Evolutionary conservation across 2,329 filamentous ascomycete species (phyloP).

Genomic region (Fusarium compactum): DNA sequence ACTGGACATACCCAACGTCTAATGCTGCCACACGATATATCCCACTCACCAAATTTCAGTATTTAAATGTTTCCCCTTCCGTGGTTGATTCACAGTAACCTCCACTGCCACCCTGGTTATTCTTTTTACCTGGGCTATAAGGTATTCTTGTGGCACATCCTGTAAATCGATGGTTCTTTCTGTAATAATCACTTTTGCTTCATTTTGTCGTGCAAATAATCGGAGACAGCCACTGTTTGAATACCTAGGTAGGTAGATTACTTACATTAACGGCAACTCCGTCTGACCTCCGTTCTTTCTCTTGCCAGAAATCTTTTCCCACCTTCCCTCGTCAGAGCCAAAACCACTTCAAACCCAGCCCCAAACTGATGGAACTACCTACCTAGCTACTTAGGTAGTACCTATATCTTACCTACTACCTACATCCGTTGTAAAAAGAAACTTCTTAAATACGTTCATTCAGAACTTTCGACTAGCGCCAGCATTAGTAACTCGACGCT

Average conservation of each 20-base stretch:
- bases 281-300: constrained; percentile 33
- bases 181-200: neutral
- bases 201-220: neutral
- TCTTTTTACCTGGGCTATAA: neutral
- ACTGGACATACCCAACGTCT: constrained; percentile 1
- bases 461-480: neutral
- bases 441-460: neutral
- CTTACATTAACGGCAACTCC: constrained; percentile 32
- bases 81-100: neutral
- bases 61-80: neutral
- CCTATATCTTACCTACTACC: too few relatives aligned
- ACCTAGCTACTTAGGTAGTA: too few relatives aligned
- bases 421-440: too few relatives aligned
- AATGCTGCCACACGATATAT: constrained; percentile 14
- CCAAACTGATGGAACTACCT: too few relatives aligned
- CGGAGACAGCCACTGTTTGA: constrained; percentile 53
- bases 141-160: neutral
- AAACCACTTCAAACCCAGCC: too few relatives aligned
- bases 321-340: neutral
- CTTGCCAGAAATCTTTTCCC: constrained; percentile 4
- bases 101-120: neutral
- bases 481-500: neutral
- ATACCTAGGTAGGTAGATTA: constrained; percentile 45
- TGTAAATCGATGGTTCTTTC: neutral
- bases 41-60: neutral